Evolutionary conservation across 139 green algal genomes (phyloP), one percentile per base, ranked within the genome.

Genomic region (Chlamydomonas schloesseri): DNA sequence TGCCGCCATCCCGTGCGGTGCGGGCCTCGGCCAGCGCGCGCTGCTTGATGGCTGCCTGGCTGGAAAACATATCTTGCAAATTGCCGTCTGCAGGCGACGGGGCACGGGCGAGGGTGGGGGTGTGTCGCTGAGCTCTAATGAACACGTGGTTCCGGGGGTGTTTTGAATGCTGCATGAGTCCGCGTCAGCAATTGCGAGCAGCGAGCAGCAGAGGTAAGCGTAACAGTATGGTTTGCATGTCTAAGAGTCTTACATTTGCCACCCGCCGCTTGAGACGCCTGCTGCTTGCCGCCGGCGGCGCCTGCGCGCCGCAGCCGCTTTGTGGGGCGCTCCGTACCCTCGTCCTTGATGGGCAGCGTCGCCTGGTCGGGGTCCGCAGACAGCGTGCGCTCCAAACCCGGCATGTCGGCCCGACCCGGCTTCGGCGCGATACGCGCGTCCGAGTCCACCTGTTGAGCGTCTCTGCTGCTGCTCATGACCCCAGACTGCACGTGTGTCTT

Each of bases 41-140:
- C 75, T 83, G 75, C 36, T 73, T 46, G 60, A 72, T 31, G 75
- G 75, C 75, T 14, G 15, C 23, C 75, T 83, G 75, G 36, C 58
- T 83, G 58, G 75, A 58, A 26, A 83, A 60, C 58, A 83, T 72
- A 10, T 83, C 58, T 0, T 24, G 1, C 2, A 83, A 24, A 28
- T 83, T 60, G 58, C 75, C 75, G 15, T 72, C 75, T 83, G 57
- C 10, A 20, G 20, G 65, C 29, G n/a, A 10, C 20, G 20, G 11
- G 20, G 62, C 62, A 69, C 11, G 1, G 28, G 47, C 42, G 71
- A 47, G 21, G 26, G 20, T 46, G 71, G 24, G 24, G 46, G n/a
- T n/a, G n/a, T n/a, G n/a, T n/a, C n/a, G n/a, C n/a, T n/a, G n/a
- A n/a, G n/a, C n/a, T n/a, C n/a, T n/a, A n/a, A n/a, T n/a, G n/a